A percentile compares a stretch with the other conserved stretches of the same genome.
Evolutionary conservation across 495 filamentous ascomycete genomes (phyloP).

Genomic region (Penicillium cosmopolitanum): DNA sequence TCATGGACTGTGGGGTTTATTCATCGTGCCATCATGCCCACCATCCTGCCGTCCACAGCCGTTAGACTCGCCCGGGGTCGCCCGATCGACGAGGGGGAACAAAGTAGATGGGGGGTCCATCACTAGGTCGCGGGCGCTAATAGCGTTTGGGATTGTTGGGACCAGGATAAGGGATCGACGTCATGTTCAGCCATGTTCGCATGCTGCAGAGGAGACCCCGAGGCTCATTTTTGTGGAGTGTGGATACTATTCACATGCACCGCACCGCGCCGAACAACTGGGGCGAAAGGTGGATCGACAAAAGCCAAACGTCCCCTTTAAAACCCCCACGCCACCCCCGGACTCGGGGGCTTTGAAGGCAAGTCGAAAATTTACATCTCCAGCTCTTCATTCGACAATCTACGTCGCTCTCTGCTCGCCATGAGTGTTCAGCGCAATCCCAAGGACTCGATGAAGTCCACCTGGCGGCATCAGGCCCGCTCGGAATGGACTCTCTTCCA

Average conservation of each 20-base stretch:
- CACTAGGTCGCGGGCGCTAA: constrained; percentile 7
- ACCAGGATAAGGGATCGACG: constrained; percentile 26
- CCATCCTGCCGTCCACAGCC: not conserved
- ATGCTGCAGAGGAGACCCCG: constrained; percentile 16
- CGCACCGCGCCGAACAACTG: constrained; percentile 14
- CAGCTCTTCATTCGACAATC: not conserved
- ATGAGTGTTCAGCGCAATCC: constrained; percentile 29
- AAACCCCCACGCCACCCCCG: constrained; percentile 15
- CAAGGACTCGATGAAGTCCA: constrained; percentile 43
- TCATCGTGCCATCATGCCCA: constrained; percentile 7
- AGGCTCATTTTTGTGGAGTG: constrained; percentile 29
- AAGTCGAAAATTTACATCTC: not conserved
- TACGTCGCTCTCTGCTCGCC: not conserved
- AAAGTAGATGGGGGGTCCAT: not conserved
- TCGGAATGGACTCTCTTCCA: constrained; percentile 37
- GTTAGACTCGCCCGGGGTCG: not conserved
- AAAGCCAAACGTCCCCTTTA: constrained; percentile 10
- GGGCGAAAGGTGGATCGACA: constrained; percentile 17
- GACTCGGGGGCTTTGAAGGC: not conserved
- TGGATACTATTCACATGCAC: constrained; percentile 31
- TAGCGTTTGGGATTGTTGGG: constrained; percentile 16
- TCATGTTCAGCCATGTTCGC: constrained; percentile 13
- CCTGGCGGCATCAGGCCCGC: constrained; percentile 33
- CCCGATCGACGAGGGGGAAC: constrained; percentile 7
- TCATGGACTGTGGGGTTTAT: not conserved